Evolutionary conservation across 305 asterid genomes (phyloP).

Genomic region (Petunia hybrid): DNA sequence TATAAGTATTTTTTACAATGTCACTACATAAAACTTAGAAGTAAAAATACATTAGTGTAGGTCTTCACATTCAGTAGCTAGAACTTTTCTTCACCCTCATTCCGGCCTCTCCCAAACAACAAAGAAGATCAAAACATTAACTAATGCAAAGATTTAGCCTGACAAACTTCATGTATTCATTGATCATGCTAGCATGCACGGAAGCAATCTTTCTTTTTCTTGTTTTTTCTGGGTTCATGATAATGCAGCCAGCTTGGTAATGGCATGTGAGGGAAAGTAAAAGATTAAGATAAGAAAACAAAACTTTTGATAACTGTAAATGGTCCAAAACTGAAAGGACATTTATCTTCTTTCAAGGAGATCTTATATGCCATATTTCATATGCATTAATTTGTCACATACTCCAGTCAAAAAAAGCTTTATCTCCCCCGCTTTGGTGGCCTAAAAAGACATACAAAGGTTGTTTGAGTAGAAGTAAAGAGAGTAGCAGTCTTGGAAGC

Average conservation of each 20-base stretch:
- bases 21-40: too few relatives aligned
- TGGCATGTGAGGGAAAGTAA: conserved; percentile 1
- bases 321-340: conserved; percentile 29
- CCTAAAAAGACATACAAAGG: conserved; percentile 76
- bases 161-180: conserved; percentile 10
- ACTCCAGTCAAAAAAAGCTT: conserved; percentile 73
- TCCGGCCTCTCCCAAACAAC: too few relatives aligned
- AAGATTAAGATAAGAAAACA: conserved; percentile 8
- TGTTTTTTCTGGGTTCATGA: not conserved
- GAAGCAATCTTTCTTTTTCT: not conserved
- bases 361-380: conserved; percentile 30
- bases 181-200: conserved; percentile 24
- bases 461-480: conserved; percentile 51
- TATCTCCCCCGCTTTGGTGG: conserved; percentile 52
- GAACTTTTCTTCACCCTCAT: too few relatives aligned
- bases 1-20: too few relatives aligned
- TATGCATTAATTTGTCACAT: conserved; percentile 34
- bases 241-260: not conserved
- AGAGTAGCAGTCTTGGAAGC: conserved; percentile 41
- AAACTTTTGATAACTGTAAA: conserved; percentile 21
- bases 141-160: conserved; percentile 6
- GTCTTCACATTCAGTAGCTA: too few relatives aligned
- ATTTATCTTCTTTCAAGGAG: conserved; percentile 33
- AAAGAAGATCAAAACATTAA: too few relatives aligned
- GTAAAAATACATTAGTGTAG: too few relatives aligned